Evolutionary conservation across 192 early-diverging fungal genomes (phyloP).

Genomic region (Tieghemiomyces parasiticus): DNA sequence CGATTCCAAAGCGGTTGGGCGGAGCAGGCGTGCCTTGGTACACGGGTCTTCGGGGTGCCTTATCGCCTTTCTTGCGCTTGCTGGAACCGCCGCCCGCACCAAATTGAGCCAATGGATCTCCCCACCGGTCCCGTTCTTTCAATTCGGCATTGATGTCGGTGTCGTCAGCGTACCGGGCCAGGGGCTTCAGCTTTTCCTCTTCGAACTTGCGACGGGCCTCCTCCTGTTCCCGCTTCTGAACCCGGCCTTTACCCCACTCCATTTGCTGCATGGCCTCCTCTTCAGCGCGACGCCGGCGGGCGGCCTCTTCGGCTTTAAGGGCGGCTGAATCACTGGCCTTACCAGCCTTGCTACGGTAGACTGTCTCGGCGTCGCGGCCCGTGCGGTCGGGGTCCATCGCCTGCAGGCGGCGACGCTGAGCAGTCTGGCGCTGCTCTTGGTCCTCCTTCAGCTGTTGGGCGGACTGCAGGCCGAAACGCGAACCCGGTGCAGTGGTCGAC

Average conservation of each 20-base stretch:
- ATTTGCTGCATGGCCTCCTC: constrained; percentile 24
- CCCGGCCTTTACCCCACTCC: constrained; percentile 48
- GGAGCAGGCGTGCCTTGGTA: constrained; percentile 40
- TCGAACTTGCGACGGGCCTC: constrained; percentile 15
- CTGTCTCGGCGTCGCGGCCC: constrained; percentile 30
- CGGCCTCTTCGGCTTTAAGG: constrained; percentile 21
- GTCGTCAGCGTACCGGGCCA: constrained; percentile 31
- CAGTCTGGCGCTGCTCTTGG: not conserved
- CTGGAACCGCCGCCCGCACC: constrained; percentile 2
- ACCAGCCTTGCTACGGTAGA: constrained; percentile 51
- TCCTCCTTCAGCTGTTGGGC: constrained; percentile 11
- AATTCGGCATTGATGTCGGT: constrained; percentile 28
- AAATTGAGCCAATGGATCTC: constrained; percentile 48
- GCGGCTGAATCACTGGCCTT: constrained; percentile 34
- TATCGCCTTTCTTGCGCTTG: constrained; percentile 19
- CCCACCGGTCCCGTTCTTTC: constrained; percentile 40
- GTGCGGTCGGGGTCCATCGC: not conserved
- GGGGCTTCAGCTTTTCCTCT: constrained; percentile 19
- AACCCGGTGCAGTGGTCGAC: constrained; percentile 9
- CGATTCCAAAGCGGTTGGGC: constrained; percentile 51
- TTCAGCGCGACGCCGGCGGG: constrained; percentile 19
- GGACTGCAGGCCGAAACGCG: constrained; percentile 25
- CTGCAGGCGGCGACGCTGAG: constrained; percentile 16
- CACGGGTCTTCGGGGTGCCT: constrained; percentile 17
- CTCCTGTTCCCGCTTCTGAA: constrained; percentile 29